phyloP scores from a whole-genome alignment of 2,329 filamentous ascomycete species.

The Neurospora sp. region DNA sequence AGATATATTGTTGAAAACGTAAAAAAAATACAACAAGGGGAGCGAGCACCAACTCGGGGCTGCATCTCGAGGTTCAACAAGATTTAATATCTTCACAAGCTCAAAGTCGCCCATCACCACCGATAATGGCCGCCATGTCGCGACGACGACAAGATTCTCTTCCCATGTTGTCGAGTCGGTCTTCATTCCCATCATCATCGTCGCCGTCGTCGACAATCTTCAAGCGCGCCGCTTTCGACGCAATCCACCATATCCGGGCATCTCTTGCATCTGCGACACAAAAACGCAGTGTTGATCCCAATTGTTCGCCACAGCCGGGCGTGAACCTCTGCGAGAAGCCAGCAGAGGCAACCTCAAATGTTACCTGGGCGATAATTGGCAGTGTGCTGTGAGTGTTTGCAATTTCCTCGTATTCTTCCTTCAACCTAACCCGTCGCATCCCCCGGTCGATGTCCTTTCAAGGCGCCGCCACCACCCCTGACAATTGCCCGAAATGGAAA shows the following conservation, averaged over 20 bases:
- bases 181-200: background rate
- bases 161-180: background rate
- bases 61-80: background rate
- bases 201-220: background rate
- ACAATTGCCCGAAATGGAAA: background rate
- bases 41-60: background rate
- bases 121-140: background rate
- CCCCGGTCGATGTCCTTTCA: background rate
- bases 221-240: background rate
- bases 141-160: background rate
- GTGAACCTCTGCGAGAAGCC: slow-evolving; percentile 17
- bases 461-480: background rate
- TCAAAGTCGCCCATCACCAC: background rate
- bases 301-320: slow-evolving; percentile 3
- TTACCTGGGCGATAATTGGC: slow-evolving; percentile 17
- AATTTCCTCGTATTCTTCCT: background rate
- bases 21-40: background rate
- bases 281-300: background rate
- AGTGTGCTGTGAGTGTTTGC: slow-evolving; percentile 8
- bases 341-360: slow-evolving; percentile 6
- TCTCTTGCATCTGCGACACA: background rate
- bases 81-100: background rate
- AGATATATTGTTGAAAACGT: background rate
- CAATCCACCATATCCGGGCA: background rate
- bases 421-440: background rate